A percentile compares a stretch with the other conserved stretches of the same genome.
Conservation (phyloP, 805 yeast genomes). For the Candida incommunis region DNA sequence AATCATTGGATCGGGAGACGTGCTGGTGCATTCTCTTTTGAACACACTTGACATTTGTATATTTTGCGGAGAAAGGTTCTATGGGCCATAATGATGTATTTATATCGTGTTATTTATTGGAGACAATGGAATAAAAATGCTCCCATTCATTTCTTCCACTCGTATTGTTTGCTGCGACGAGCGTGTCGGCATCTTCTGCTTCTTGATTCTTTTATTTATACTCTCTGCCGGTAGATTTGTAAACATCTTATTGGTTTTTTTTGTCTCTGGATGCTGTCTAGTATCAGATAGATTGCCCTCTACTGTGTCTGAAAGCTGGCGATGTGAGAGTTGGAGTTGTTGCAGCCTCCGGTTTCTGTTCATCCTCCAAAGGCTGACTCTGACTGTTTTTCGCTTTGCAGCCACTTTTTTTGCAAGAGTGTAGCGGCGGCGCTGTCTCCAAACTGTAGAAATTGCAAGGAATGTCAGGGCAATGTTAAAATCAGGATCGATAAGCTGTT, state of each 20-base stretch:
- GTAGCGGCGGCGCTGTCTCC: background rate
- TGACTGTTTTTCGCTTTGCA: background rate
- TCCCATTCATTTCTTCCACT: too few species aligned
- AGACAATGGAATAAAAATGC: too few species aligned
- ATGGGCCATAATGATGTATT: constrained; percentile 4
- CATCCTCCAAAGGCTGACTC: background rate
- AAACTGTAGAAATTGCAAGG: background rate
- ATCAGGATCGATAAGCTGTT: background rate
- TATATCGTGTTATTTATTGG: too few species aligned
- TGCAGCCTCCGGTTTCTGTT: background rate
- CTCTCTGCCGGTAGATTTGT: too few species aligned
- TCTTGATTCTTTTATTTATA: too few species aligned
- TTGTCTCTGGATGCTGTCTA: too few species aligned
- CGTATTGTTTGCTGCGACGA: too few species aligned
- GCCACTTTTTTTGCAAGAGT: background rate
- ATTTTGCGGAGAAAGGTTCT: constrained; percentile 15
- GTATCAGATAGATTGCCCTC: too few species aligned
- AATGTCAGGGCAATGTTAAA: background rate
- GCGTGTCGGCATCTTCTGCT: too few species aligned
- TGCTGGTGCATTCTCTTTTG: constrained; percentile 9
- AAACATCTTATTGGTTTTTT: too few species aligned
- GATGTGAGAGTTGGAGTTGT: too few species aligned
- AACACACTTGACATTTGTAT: constrained; percentile 16
- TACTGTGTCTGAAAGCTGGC: too few species aligned
- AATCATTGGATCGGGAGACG: constrained; percentile 3